Percentiles rank a stretch among this genome's conserved stretches.
Conservation (phyloP, 352 stramenopile genomes). For the Thalassiosira sp. region DNA sequence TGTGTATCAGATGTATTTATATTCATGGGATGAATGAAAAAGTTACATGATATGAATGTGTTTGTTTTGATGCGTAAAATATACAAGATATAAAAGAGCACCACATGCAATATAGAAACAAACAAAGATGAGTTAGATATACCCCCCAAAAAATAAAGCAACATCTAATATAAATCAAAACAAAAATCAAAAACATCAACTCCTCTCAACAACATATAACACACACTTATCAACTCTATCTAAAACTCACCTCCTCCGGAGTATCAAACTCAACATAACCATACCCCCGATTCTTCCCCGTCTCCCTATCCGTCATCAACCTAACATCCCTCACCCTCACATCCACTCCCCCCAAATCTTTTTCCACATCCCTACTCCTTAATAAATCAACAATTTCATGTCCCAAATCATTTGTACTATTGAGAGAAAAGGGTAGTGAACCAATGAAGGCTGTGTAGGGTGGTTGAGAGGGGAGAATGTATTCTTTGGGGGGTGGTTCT, state of each 20-base stretch:
- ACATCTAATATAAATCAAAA: too few species aligned
- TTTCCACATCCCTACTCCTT: slow-evolving; percentile 10
- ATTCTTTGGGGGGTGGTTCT: slow-evolving; percentile 1
- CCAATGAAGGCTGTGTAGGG: slow-evolving; percentile 76
- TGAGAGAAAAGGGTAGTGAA: slow-evolving; percentile 64
- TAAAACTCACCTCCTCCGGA: slow-evolving; percentile 62
- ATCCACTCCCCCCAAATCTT: slow-evolving; percentile 19
- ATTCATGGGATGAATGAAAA: not conserved
- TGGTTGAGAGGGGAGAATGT: slow-evolving; percentile 41
- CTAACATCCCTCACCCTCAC: slow-evolving; percentile 9
- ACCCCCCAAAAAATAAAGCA: too few species aligned
- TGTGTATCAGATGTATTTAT: not conserved
- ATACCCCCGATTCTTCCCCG: slow-evolving; percentile 60
- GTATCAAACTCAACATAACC: slow-evolving; percentile 76
- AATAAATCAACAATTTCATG: slow-evolving; percentile 47
- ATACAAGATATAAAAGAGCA: too few species aligned
- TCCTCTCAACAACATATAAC: not conserved
- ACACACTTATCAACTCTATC: too few species aligned
- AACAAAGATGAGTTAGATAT: too few species aligned
- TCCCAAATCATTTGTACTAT: slow-evolving; percentile 42
- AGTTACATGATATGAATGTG: too few species aligned
- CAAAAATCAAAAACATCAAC: not conserved
- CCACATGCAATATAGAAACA: too few species aligned
- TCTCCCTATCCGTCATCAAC: slow-evolving; percentile 33
- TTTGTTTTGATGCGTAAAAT: too few species aligned